phyloP scores from a whole-genome alignment of 2,329 filamentous ascomycete species.

The Cladosporium sp. region DNA sequence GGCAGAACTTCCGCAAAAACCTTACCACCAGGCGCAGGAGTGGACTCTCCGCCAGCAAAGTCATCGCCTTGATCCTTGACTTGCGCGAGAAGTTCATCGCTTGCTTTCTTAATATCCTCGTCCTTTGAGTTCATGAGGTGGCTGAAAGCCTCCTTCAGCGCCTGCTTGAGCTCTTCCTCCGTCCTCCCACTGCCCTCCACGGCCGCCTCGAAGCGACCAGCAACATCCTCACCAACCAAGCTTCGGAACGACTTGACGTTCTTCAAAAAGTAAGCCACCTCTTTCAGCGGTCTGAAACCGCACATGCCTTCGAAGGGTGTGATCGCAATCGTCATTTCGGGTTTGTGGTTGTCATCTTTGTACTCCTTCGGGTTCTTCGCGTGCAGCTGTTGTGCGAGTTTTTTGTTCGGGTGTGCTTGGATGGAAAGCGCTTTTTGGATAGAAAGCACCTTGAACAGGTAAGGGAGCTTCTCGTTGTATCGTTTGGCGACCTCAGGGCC shows the following conservation, averaged over 20 bases:
- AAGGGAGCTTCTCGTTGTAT: conserved; percentile 78
- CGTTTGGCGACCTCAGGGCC: conserved; percentile 65
- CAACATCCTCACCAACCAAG: conserved; percentile 45
- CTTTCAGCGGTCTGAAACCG: conserved; percentile 81
- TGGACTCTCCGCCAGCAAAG: conserved; percentile 68
- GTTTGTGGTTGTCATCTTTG: conserved; percentile 99
- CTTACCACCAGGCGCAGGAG: conserved; percentile 61
- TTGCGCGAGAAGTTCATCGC: conserved; percentile 64
- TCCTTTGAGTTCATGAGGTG: conserved; percentile 74
- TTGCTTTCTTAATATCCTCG: conserved; percentile 59
- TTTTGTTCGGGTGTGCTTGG: conserved; percentile 70
- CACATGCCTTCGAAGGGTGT: conserved; percentile 95
- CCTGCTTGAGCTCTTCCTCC: conserved; percentile 65
- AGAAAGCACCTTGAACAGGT: conserved; percentile 95
- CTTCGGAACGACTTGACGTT: conserved; percentile 51
- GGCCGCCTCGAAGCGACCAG: conserved; percentile 41
- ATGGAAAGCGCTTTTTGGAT: conserved; percentile 95
- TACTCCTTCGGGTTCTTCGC: conserved; percentile 87
- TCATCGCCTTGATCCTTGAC: conserved; percentile 62
- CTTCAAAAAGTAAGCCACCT: conserved; percentile 80
- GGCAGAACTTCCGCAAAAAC: conserved; percentile 72
- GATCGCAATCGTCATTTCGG: conserved; percentile 97
- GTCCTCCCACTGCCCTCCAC: conserved; percentile 50
- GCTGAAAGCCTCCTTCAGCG: conserved; percentile 69
- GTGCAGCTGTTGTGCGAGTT: conserved; percentile 84